phyloP scores from a whole-genome alignment of 163 green algal genomes.

The Volvox carteri region DNA sequence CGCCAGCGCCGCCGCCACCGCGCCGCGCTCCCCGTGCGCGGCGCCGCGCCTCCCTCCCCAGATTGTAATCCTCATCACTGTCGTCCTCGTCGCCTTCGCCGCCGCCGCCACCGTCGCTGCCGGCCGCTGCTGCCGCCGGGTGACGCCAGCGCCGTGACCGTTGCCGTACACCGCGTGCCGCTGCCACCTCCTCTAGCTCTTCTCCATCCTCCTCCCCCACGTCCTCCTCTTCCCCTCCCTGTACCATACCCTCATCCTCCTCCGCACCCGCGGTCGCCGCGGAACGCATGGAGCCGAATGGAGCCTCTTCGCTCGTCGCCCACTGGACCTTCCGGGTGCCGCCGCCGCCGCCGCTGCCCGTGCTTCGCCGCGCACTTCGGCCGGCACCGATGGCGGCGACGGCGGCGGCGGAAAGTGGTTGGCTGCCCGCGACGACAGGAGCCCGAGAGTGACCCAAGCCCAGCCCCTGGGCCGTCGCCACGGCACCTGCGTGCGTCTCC shows the following conservation, averaged over 20 bases:
- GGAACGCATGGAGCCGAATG: no score
- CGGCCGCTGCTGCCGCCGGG: neutral
- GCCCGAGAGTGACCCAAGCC: no score
- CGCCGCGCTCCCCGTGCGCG: neutral
- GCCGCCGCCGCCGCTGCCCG: neutral
- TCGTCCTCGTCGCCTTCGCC: neutral
- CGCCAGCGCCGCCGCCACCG: neutral
- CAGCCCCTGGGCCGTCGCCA: neutral
- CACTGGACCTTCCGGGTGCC: conserved; percentile 8
- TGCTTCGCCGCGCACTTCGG: neutral
- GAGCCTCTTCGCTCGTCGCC: neutral
- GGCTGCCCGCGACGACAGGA: no score
- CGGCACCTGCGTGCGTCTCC: neutral
- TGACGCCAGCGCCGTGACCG: neutral
- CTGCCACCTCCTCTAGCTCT: neutral
- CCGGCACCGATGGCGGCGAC: neutral
- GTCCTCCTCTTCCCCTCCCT: conserved; percentile 15
- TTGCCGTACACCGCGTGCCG: neutral
- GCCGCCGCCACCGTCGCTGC: neutral
- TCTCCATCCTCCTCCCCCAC: neutral
- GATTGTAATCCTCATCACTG: conserved; percentile 25
- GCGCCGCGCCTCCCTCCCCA: neutral
- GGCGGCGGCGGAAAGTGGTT: neutral
- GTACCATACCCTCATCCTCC: neutral
- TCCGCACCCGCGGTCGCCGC: neutral